These are phyloP conservation scores for Ulota crispa DNA, from an alignment of 225 moss, liverwort and hornwort genomes.

Conservation along the genomic window DNA sequence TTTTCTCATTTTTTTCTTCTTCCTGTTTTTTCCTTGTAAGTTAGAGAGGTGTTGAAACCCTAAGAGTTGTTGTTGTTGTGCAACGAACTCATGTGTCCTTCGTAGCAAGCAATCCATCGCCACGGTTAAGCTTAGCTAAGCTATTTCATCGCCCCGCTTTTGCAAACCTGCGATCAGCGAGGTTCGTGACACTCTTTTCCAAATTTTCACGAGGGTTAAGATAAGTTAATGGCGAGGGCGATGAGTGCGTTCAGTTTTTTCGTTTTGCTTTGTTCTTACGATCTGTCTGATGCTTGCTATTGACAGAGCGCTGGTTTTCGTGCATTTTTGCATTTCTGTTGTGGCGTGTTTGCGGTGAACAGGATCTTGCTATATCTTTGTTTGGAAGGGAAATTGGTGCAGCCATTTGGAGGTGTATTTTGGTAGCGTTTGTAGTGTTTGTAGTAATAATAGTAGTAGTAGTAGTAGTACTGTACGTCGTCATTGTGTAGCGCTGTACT, in stretches of 20 bases:
- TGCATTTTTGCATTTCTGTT: not conserved
- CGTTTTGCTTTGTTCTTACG: not conserved
- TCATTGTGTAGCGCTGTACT: conserved; percentile 3
- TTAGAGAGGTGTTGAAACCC: conserved; percentile 24
- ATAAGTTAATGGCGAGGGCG: not conserved
- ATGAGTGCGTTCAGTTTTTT: not conserved
- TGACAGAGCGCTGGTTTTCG: conserved; percentile 3
- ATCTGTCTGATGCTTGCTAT: conserved; percentile 1
- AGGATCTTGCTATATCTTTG: conserved; percentile 12
- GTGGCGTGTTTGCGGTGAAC: not conserved
- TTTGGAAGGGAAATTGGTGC: not conserved
- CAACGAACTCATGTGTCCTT: not conserved
- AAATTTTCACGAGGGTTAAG: not conserved
- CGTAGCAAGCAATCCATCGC: conserved; percentile 1
- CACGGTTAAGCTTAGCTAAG: not conserved
- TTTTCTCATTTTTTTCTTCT: not conserved
- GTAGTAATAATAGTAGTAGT: not conserved
- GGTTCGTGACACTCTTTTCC: conserved; percentile 19
- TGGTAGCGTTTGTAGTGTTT: not conserved
- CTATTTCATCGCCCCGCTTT: conserved; percentile 1
- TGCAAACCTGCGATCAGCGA: conserved; percentile 19
- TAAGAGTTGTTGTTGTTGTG: not conserved
- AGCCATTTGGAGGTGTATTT: conserved; percentile 15
- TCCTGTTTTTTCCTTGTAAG: not conserved
- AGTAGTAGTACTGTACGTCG: conserved; percentile 3